Evolutionary conservation across 1,284 basidiomycete species (phyloP).

Genomic region (Apiotrichum porosum): DNA sequence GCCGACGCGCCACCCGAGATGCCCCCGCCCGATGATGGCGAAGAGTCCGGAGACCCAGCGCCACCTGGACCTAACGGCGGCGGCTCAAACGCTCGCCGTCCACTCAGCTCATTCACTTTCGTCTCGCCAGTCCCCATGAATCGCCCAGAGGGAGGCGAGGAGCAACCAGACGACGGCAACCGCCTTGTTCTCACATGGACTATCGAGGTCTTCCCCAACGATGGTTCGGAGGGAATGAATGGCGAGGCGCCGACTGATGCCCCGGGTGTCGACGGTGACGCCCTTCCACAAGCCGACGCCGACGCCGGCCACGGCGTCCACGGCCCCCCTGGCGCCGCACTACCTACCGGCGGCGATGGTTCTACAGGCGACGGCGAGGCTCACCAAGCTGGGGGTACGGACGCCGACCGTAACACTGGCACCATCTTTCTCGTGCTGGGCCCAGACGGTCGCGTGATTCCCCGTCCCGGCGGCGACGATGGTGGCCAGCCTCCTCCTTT

Average conservation of each 20-base stretch:
- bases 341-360: neutral
- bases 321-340: too few relatives aligned
- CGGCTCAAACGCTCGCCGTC: neutral
- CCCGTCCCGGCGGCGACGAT: neutral
- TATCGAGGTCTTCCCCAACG: constrained; percentile 15
- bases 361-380: neutral
- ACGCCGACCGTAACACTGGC: neutral
- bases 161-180: constrained; percentile 2
- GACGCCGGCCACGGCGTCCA: too few relatives aligned
- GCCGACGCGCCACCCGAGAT: too few relatives aligned
- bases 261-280: too few relatives aligned
- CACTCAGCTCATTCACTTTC: neutral
- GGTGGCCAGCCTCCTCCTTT: constrained; percentile 3
- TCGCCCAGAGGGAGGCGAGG: neutral
- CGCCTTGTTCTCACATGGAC: constrained; percentile 13
- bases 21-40: too few relatives aligned
- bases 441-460: constrained; percentile 6
- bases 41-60: too few relatives aligned
- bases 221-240: neutral
- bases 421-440: constrained; percentile 11
- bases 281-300: too few relatives aligned
- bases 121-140: neutral
- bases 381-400: neutral
- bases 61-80: neutral
- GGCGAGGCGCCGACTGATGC: too few relatives aligned